Base-by-base conservation (phyloP, 345 rosid genomes). In the Alliaria petiolata region DNA sequence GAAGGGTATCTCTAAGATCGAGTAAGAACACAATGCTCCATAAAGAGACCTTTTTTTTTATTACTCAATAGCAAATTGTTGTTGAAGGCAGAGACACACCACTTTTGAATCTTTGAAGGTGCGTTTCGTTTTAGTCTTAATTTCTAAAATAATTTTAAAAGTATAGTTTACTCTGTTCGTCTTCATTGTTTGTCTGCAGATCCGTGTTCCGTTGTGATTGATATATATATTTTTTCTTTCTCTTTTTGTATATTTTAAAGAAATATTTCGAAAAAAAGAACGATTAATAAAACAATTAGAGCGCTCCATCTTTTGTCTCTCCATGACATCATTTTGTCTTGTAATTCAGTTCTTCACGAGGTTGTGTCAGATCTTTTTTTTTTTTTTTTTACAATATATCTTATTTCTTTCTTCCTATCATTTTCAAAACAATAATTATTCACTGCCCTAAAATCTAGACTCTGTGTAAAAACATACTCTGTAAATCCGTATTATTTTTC, bases 281-380 rank as follows among this genome's bases (percentile, higher is more conserved):
- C 15, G 51, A 65, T 49, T 46, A 55, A 39, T 53, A 54, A 63
- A 30, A 55, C 63, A 62, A 69, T 38, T 55, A 69, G 75, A 63
- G 75, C 75, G 71, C 79, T 69, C 79, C 79, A 76, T 76, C 71
- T 70, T 76, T 70, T 63, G 83, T 77, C 80, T 78, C 72, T 82
- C 86, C 81, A 88, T 81, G 86, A 83, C 95, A 75, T 82, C 79
- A 65, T 86, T 83, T 92, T 90, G 96, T 87, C 90, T 63, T 84
- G 83, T 85, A 85, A 79, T 78, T 81, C 85, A 81, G 81, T 81
- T 82, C 81, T 80, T 90, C 95, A 92, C 92, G 95, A 89, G 93
- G 83, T 68, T 76, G 83, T 88, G 97, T 90, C 97, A 92, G 98
- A 81, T 76, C 42, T 65, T 36, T 75, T 74, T 80, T 22, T 36